These are phyloP conservation scores for Coriaria nepalensis DNA, from an alignment of 306 rosid species.

Conservation along the genomic window DNA sequence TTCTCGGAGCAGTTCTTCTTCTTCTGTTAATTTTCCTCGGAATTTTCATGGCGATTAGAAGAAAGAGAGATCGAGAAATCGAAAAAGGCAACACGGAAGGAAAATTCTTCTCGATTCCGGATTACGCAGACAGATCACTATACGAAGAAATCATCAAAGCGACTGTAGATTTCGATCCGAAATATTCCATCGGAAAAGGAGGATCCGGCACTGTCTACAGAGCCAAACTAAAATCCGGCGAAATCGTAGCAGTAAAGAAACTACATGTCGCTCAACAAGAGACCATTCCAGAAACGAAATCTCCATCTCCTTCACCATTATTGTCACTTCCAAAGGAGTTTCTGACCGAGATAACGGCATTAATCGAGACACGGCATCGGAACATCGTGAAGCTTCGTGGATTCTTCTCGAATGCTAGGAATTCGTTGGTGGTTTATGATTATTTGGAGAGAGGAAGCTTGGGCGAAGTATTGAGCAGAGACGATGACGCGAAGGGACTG, in stretches of 20 bases:
- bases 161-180: neutral
- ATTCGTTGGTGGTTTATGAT: neutral
- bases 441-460: neutral
- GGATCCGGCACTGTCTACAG: too few species aligned
- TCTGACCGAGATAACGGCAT: too few species aligned
- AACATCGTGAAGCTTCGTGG: neutral
- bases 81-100: neutral
- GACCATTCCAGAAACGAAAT: neutral
- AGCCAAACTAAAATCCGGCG: too few species aligned
- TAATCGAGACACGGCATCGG: too few species aligned
- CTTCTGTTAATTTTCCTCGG: conserved; percentile 1
- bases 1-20: neutral
- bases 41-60: neutral
- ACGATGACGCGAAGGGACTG: neutral
- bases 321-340: too few species aligned
- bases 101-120: conserved; percentile 8
- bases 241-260: too few species aligned
- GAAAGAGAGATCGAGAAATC: neutral
- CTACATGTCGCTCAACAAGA: too few species aligned
- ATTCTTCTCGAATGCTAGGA: neutral
- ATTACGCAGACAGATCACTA: conserved; percentile 16
- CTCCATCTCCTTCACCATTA: too few species aligned
- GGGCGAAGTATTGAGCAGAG: neutral
- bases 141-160: conserved; percentile 25
- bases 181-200: too few species aligned